A percentile compares a stretch with the other conserved stretches of the same genome.
These are phyloP conservation scores for Spongospora subterranea DNA, from an alignment of 208 protist species.

Conservation along the genomic window DNA sequence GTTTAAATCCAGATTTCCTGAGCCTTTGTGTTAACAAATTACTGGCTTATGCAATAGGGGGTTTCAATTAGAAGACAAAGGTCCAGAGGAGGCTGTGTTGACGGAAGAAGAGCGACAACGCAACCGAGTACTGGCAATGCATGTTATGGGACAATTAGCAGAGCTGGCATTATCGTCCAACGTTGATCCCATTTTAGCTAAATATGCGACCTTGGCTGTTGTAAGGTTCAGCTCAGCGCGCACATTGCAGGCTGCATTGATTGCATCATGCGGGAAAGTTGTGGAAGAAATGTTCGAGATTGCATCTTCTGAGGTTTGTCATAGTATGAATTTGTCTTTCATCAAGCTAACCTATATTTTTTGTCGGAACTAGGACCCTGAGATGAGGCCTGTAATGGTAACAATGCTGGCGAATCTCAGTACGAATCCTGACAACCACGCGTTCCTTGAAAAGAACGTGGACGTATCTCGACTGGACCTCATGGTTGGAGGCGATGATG, in stretches of 20 bases:
- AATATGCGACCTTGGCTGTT: constrained; percentile 49
- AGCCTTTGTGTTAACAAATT: neutral
- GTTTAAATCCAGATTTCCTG: neutral
- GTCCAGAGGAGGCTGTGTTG: neutral
- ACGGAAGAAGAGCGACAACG: constrained; percentile 28
- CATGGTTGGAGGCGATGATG: constrained; percentile 35
- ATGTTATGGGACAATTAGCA: constrained; percentile 25
- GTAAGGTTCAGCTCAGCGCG: constrained; percentile 50
- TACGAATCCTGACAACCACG: constrained; percentile 38
- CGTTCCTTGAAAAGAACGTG: constrained; percentile 49
- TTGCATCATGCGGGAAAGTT: neutral
- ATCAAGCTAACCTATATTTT: neutral
- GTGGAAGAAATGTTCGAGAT: constrained; percentile 54
- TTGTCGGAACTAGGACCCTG: neutral
- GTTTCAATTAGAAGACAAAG: neutral
- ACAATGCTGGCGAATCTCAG: constrained; percentile 51
- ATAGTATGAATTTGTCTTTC: too few relatives aligned
- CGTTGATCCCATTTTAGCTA: neutral
- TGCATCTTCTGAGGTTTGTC: neutral
- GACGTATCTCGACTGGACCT: constrained; percentile 51
- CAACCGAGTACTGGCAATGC: constrained; percentile 30
- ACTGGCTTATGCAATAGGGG: neutral
- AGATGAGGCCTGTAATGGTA: constrained; percentile 48
- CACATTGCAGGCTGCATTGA: neutral
- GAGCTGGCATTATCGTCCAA: constrained; percentile 13